Base-by-base conservation (phyloP, 495 filamentous ascomycete genomes). In the Podospora fimiseda region DNA sequence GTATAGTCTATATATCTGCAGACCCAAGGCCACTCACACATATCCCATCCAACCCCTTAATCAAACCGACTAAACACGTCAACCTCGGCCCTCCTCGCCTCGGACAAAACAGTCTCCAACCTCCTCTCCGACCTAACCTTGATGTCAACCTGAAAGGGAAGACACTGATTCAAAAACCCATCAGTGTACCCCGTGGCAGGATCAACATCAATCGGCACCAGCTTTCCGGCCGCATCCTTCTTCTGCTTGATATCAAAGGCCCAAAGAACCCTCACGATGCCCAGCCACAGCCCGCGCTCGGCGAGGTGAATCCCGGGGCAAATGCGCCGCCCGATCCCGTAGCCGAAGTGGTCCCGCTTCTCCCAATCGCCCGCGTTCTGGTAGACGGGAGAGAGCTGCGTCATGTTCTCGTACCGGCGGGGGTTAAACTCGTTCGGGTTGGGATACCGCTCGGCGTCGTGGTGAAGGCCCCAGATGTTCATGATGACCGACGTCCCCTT, bases 281-380 rank as follows among this genome's bases (percentile, higher is more conserved):
- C 65, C 0, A 80, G 22, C 51, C 69, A 80, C 7, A 83, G 37
- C 2, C 66, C 75, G 2, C 64, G 65, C 37, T 80, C 79, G 0
- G 78, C 79, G 1, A 81, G 51, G 8, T 69, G 53, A 15, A 77
- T 22, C 0, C 80, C 82, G 1, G 76, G 72, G 47, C 81, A 85
- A 21, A 80, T 67, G 0, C 80, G 69, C 4, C 80, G 73, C 0
- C 81, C 81, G 20, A 72, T 78, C 3, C 80, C 80, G 54, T 80
- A 84, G 1, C 59, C 57, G 9, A 71, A 69, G 39, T 65, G 59
- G 33, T 69, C 66, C 1, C 66, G 62, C 39, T 66, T 59, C 5
- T 21, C 70, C 62, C 58, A 68, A 70, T 51, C 77, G 58, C 58
- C 69, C 69, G 57, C 67, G 52, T 19, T 63, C 60, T 61, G 62